Evolutionary conservation across 2,329 filamentous ascomycete genomes (phyloP).

Genomic region (Phialophora expanda): DNA sequence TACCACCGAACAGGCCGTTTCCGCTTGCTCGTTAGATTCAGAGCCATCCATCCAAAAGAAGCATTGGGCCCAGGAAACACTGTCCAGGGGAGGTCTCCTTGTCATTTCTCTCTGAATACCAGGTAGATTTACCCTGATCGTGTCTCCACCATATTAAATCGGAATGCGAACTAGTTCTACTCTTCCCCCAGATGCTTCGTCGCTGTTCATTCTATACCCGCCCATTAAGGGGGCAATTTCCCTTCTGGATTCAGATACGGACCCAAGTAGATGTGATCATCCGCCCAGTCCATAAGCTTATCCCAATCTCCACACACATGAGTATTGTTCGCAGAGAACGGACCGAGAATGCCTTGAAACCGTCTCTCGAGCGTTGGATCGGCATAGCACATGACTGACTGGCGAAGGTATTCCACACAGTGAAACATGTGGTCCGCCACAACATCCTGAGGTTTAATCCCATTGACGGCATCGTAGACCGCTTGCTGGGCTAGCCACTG

Average conservation of each 20-base stretch:
- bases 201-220: background rate
- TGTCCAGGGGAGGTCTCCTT: too few relatives aligned
- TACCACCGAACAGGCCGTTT: too few relatives aligned
- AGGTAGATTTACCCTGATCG: too few relatives aligned
- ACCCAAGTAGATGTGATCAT: conserved; percentile 13
- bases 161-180: too few relatives aligned
- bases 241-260: conserved; percentile 10
- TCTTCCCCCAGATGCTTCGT: too few relatives aligned
- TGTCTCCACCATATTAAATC: too few relatives aligned
- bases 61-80: too few relatives aligned
- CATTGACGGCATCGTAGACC: conserved; percentile 7
- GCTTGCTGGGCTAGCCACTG: conserved; percentile 12
- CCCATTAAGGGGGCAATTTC: conserved; percentile 6
- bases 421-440: conserved; percentile 16
- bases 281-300: conserved; percentile 17
- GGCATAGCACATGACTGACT: conserved; percentile 16
- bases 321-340: conserved; percentile 12
- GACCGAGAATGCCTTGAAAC: conserved; percentile 8
- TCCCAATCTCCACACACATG: conserved; percentile 16
- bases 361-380: conserved; percentile 9
- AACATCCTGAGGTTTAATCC: conserved; percentile 8
- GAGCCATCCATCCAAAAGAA: too few relatives aligned
- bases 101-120: too few relatives aligned
- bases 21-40: too few relatives aligned
- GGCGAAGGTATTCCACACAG: conserved; percentile 13